Base-by-base conservation (phyloP, 129 eudicot species). In the Tagetes erecta region DNA sequence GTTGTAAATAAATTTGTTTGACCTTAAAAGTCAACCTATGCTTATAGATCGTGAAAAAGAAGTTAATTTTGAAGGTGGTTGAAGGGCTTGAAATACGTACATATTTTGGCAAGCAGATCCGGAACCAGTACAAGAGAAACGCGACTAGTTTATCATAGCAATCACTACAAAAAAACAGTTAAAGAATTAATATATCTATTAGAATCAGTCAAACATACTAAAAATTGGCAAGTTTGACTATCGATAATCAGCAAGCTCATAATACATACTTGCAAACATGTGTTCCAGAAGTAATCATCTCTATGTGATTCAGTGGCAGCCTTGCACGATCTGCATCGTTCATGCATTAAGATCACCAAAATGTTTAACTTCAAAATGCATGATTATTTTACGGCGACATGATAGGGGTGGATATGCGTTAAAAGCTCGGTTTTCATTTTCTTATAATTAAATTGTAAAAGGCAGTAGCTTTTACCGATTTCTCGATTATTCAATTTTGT, bases 101-200 rank as follows among this genome's bases (percentile, higher is more conserved):
- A 70, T 81, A 81, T 82, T 72, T 83, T 14, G 95, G 96, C 85
- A 92, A 60, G 73, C 92, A 80, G 68, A 92, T 38, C 66, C 96
- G 95, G 77, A 84, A 92, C 98, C 98, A 90, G 83, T 92, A 92
- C 86, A 92, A 72, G 71, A 92, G 87, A 75, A 82, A 92, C 13
- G 96, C 84, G 34, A 90, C 92, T 51, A 89, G 74, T 60, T 87
- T 89, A 76, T 86, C 96, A 78, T 80, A 90, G 85, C 98, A 92
- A 14, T 85, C 96, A n/a, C 98, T 92, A 85, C 80, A 87, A 36
- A 40, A 27, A 73, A 77, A 69, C 68, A 75, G 35, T 60, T 60
- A 2, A 69, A 62, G 33, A 5, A 47, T 39, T 49, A 34, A 30
- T 40, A 46, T 31, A 50, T 30, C 38, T 53, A 8, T 37, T 60